A percentile compares a stretch with the other conserved stretches of the same genome.
phyloP scores from a whole-genome alignment of 2,329 filamentous ascomycete genomes.

The Alternaria sp. region DNA sequence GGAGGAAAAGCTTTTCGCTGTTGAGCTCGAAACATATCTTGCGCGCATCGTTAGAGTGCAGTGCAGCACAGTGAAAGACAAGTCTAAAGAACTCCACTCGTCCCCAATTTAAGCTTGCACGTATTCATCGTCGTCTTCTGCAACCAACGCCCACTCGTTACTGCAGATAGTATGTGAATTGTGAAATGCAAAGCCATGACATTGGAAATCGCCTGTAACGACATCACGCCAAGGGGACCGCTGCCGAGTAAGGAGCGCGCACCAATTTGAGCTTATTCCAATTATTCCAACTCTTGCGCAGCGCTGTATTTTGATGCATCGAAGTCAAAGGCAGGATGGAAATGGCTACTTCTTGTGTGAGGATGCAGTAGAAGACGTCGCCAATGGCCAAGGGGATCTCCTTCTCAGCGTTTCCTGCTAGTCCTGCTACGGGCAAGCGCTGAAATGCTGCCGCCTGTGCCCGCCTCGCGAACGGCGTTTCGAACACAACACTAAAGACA shows the following conservation, averaged over 20 bases:
- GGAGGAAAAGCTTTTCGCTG: background rate
- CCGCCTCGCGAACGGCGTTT: background rate
- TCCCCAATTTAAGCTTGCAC: background rate
- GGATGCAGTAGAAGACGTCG: background rate
- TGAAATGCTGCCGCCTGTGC: background rate
- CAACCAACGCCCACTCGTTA: background rate
- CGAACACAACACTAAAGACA: background rate
- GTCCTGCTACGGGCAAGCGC: slow-evolving; percentile 1
- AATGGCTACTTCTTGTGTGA: background rate
- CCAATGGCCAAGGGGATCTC: background rate
- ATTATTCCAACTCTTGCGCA: background rate
- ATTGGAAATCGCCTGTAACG: background rate
- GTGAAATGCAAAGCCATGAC: background rate
- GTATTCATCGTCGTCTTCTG: background rate
- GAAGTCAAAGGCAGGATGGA: background rate
- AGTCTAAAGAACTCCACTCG: background rate
- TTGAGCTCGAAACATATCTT: background rate
- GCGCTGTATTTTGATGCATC: background rate
- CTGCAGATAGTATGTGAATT: background rate
- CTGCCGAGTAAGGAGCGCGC: background rate
- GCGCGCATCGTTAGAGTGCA: background rate
- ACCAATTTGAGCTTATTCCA: background rate
- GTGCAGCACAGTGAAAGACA: background rate
- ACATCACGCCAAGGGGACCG: background rate
- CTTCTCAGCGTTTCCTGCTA: background rate